These are phyloP conservation scores for Filobasidium floriforme DNA, from an alignment of 768 basidiomycete species.

Conservation along the genomic window DNA sequence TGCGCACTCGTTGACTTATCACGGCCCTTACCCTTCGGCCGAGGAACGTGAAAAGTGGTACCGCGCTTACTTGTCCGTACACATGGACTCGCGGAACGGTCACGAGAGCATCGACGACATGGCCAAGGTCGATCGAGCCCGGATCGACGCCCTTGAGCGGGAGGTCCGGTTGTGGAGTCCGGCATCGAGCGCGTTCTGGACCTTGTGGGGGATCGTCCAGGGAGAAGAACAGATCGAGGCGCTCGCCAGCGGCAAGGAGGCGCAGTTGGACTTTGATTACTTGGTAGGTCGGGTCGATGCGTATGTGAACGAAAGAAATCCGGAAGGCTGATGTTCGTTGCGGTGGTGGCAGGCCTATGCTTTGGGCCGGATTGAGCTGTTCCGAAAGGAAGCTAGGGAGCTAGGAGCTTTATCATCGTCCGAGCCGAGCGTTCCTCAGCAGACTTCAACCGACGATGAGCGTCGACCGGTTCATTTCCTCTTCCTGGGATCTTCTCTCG, in stretches of 20 bases:
- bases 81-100: slow-evolving; percentile 45
- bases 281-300: slow-evolving; percentile 45
- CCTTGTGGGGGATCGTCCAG: slow-evolving; percentile 89
- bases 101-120: slow-evolving; percentile 31
- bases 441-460: not conserved
- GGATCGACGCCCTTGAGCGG: slow-evolving; percentile 57
- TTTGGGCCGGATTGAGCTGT: slow-evolving; percentile 46
- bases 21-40: slow-evolving; percentile 61
- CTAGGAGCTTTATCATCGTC: slow-evolving; percentile 30
- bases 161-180: slow-evolving; percentile 85
- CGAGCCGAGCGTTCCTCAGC: not conserved
- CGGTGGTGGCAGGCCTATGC: slow-evolving; percentile 69
- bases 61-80: slow-evolving; percentile 61
- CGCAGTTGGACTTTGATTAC: slow-evolving; percentile 80
- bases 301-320: too few species aligned
- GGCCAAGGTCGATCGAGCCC: slow-evolving; percentile 9
- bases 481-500: slow-evolving; percentile 85
- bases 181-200: slow-evolving; percentile 84
- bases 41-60: slow-evolving; percentile 77
- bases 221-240: slow-evolving; percentile 51
- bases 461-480: slow-evolving; percentile 65
- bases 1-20: slow-evolving; percentile 45
- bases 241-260: slow-evolving; percentile 39
- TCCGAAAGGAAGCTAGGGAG: slow-evolving; percentile 45
- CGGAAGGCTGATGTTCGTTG: too few species aligned